These are phyloP conservation scores for Salix viminalis DNA, from an alignment of 345 rosid genomes.

Conservation along the genomic window DNA sequence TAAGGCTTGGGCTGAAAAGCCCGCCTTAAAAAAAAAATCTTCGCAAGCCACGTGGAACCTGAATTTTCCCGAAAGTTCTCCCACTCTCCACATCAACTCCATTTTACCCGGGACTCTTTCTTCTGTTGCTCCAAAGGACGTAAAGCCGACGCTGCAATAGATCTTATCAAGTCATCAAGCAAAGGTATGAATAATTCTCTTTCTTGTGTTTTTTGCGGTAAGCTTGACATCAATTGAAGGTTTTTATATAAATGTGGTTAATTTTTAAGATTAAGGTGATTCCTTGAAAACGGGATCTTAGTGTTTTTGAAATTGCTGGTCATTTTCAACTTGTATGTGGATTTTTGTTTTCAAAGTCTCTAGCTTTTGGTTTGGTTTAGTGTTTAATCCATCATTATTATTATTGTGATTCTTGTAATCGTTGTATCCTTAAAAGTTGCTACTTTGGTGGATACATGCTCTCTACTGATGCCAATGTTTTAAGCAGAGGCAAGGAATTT, in stretches of 20 bases:
- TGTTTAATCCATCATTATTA: not conserved
- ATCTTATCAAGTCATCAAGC: too few relatives aligned
- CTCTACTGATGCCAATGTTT: too few relatives aligned
- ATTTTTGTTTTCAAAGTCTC: not conserved
- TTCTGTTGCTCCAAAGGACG: not conserved
- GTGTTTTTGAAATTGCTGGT: not conserved
- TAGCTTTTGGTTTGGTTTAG: not conserved
- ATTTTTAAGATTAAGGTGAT: too few relatives aligned
- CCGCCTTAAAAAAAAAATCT: not conserved
- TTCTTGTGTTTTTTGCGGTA: not conserved
- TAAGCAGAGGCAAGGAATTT: too few relatives aligned
- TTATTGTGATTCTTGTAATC: too few relatives aligned
- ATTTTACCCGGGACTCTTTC: not conserved
- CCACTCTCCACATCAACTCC: not conserved
- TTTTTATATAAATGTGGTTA: too few relatives aligned
- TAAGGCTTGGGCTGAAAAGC: not conserved
- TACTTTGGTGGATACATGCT: too few relatives aligned
- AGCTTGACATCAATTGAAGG: too few relatives aligned
- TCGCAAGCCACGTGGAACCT: not conserved
- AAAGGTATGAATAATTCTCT: not conserved
- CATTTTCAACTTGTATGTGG: too few relatives aligned
- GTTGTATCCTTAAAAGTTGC: too few relatives aligned
- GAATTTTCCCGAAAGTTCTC: conserved; percentile 2
- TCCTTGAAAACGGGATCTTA: not conserved
- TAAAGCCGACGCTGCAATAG: not conserved